Evolutionary conservation across 1,284 basidiomycete species (phyloP).

Genomic region (Grifola frondosa): DNA sequence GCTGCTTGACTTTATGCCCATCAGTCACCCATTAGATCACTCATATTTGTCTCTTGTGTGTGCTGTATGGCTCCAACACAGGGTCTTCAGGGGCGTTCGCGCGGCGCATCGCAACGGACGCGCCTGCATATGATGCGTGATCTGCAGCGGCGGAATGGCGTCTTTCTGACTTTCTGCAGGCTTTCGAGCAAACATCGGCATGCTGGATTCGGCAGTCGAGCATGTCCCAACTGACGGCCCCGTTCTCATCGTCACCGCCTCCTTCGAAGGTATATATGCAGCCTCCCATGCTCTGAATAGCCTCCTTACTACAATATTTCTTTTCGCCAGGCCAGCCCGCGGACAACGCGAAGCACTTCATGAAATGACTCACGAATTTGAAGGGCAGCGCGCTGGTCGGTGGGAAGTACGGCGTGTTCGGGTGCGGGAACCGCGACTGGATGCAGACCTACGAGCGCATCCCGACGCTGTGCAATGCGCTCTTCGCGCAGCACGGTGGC

Average conservation of each 20-base stretch:
- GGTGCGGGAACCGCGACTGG: constrained; percentile 53
- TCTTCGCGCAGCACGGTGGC: constrained; percentile 38
- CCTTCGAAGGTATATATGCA: constrained; percentile 40
- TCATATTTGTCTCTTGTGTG: too few relatives aligned
- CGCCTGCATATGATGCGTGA: constrained; percentile 33
- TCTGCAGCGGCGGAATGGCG: too few relatives aligned
- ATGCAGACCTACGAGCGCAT: constrained; percentile 46
- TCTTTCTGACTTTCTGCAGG: constrained; percentile 39
- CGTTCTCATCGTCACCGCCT: constrained; percentile 45
- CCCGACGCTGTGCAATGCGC: constrained; percentile 40
- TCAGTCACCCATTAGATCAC: too few relatives aligned
- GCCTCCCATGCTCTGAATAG: background rate
- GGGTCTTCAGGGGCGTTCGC: constrained; percentile 49
- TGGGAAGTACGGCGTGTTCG: constrained; percentile 46
- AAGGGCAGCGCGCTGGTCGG: constrained; percentile 30
- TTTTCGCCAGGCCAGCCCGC: constrained; percentile 36
- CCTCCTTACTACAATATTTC: background rate
- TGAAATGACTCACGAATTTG: constrained; percentile 37
- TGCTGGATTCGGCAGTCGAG: constrained; percentile 39
- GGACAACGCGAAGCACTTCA: constrained; percentile 44
- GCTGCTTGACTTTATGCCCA: too few relatives aligned
- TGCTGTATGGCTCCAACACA: constrained; percentile 46
- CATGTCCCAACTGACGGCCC: constrained; percentile 43
- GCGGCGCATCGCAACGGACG: constrained; percentile 40
- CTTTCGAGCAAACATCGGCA: constrained; percentile 37